Evolutionary conservation across 805 yeast genomes (phyloP), one percentile per base, ranked within the genome.

Genomic region (Starmerella davenportii): DNA sequence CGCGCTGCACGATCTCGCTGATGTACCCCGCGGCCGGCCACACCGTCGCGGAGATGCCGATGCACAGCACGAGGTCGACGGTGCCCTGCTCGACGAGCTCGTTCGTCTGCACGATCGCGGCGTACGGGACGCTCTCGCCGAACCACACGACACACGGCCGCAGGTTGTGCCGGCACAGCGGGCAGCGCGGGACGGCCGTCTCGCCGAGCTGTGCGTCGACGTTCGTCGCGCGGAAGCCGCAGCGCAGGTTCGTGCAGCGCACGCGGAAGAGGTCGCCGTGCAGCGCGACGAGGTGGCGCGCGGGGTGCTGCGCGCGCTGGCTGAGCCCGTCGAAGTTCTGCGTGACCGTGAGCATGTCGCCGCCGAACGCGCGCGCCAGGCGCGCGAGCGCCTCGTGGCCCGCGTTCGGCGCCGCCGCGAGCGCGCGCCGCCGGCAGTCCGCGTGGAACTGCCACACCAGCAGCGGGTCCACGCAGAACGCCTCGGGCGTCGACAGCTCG

Each of bases 21-120:
- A 84, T 85, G 54, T 80, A 84, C 11, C 93, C 80, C 43, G 85
- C 82, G 3, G 93, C 93, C 3, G 95, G 95, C 76, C 92, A 84
- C 2, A 79, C 84, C 0, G 74, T 63, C 4, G 87, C 81, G 24
- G 85, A 75, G 2, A 93, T 80, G 2, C 95, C 95, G 5, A 84
- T 70, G 14, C 84, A 92, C 37, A 82, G 59, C 3, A 81, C 73
- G 50, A 84, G 58, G 50, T 82, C 94, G 18, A 79, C 75, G 28
- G 60, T 60, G 20, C 62, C 61, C 9, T 61, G 51, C 46, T 70
- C 66, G 4, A 81, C 64, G 48, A 79, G 82, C 33, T 69, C 71
- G 57, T 82, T 94, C 4, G 80, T 81, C 32, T 59, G 59, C 43
- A 73, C 75, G 41, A 84, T 68, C 11, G 65, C 67, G 35, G 59